Percentiles rank a stretch among this genome's conserved stretches.
phyloP scores from a whole-genome alignment of 2,329 filamentous ascomycete genomes.

The Neophaeococcomyces aloes region DNA sequence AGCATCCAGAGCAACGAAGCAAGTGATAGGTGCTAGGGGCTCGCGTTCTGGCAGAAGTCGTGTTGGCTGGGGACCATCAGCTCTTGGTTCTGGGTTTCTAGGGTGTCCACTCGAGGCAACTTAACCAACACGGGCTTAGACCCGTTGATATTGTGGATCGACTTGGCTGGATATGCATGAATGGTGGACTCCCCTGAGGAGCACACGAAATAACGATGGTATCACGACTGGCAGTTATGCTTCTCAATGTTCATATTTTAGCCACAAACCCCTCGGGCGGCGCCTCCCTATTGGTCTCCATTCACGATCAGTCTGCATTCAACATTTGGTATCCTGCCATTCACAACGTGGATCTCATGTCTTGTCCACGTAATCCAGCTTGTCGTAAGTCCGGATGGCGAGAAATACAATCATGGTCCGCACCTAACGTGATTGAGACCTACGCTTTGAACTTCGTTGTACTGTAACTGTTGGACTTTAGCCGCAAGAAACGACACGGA shows the following conservation, averaged over 20 bases:
- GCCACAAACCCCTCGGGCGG: neutral
- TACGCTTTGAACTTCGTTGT: no score
- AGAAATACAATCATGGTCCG: neutral
- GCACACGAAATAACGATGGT: neutral
- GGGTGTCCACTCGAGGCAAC: no score
- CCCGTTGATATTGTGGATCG: neutral
- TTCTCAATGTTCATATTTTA: neutral
- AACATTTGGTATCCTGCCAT: neutral
- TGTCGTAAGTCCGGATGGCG: neutral
- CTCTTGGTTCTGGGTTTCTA: neutral
- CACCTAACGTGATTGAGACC: no score
- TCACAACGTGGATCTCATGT: neutral
- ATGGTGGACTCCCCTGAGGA: neutral
- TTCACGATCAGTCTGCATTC: neutral
- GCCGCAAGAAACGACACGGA: no score
- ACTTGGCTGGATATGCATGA: neutral
- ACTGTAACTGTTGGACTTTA: no score
- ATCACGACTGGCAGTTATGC: neutral
- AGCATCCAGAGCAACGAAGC: slow-evolving; percentile 16
- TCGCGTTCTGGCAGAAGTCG: neutral
- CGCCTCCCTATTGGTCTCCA: neutral
- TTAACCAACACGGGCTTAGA: no score
- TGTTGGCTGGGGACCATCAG: slow-evolving; percentile 2
- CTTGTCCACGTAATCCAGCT: neutral
- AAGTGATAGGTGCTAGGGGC: slow-evolving; percentile 7